These are phyloP conservation scores for Hirschfeldia incana DNA, from an alignment of 345 rosid genomes.

Conservation along the genomic window DNA sequence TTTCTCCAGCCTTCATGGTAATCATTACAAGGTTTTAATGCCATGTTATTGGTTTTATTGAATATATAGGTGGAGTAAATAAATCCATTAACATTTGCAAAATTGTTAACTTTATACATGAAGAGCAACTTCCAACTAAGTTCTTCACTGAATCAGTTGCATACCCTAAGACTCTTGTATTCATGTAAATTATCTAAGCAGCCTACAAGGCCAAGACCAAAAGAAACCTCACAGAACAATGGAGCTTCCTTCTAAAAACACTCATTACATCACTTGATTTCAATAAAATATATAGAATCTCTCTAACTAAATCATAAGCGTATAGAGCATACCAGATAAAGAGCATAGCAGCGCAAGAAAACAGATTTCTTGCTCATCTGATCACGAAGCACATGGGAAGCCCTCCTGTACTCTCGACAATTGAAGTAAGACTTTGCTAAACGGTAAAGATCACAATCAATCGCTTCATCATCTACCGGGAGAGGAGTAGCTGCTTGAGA, in stretches of 20 bases:
- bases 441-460: slow-evolving; percentile 75
- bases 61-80: background rate
- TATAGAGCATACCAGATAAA: slow-evolving; percentile 68
- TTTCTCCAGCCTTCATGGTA: slow-evolving; percentile 99
- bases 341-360: slow-evolving; percentile 89
- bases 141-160: background rate
- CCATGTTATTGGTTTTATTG: too few relatives aligned
- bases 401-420: slow-evolving; percentile 83
- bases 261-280: background rate
- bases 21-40: too few relatives aligned
- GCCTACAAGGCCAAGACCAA: background rate
- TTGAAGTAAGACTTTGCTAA: slow-evolving; percentile 90
- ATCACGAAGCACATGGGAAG: slow-evolving; percentile 80
- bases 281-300: background rate
- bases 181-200: background rate
- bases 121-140: slow-evolving; percentile 8
- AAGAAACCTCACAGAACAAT: background rate
- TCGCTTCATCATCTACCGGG: slow-evolving; percentile 79
- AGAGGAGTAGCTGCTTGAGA: slow-evolving; percentile 76
- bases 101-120: background rate
- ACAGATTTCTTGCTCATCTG: slow-evolving; percentile 78
- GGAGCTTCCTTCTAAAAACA: background rate
- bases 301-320: slow-evolving; percentile 11
- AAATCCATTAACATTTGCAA: background rate
- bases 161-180: slow-evolving; percentile 2